Conservation (phyloP, 306 rosid genomes). For the Abrus pulchellus region DNA sequence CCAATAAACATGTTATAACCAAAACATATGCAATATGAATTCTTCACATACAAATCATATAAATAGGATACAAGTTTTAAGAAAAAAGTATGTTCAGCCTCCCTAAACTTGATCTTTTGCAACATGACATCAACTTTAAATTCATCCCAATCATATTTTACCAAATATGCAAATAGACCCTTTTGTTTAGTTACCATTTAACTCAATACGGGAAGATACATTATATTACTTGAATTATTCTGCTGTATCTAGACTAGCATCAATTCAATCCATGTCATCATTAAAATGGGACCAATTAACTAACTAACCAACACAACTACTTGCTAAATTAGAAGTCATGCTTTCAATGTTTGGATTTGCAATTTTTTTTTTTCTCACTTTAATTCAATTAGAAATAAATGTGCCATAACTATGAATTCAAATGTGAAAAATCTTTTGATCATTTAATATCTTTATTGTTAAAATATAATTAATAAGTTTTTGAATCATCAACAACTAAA, state of each 20-base stretch:
- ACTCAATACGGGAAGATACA: not conserved
- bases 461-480: too few species aligned
- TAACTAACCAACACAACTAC: too few species aligned
- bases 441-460: too few species aligned
- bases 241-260: too few species aligned
- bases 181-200: slow-evolving; percentile 8
- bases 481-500: too few species aligned
- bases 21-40: slow-evolving; percentile 3
- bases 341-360: too few species aligned
- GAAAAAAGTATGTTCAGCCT: not conserved
- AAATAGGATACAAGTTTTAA: not conserved
- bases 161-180: not conserved
- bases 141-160: not conserved
- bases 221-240: too few species aligned
- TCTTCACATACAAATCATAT: not conserved
- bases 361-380: too few species aligned
- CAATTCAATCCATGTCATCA: too few species aligned
- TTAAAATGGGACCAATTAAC: too few species aligned
- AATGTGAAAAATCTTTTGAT: not conserved
- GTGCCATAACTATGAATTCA: not conserved
- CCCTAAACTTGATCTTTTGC: not conserved
- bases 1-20: slow-evolving; percentile 20
- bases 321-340: too few species aligned
- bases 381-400: too few species aligned
- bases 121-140: not conserved